Base-by-base conservation (phyloP, 495 filamentous ascomycete genomes). In the Penicillium lagena region DNA sequence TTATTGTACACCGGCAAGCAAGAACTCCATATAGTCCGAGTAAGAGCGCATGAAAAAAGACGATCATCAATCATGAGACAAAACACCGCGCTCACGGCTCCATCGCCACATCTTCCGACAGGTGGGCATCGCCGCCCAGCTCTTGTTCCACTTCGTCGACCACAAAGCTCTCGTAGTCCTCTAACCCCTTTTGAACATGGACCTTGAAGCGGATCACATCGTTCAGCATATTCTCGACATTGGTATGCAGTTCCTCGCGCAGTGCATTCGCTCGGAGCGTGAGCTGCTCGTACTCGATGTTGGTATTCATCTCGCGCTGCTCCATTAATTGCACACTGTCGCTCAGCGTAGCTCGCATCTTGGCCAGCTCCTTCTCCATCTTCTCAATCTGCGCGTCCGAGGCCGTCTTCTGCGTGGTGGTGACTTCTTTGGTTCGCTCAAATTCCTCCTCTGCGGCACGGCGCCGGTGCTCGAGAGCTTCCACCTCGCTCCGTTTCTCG, bases 131-230 rank as follows among this genome's bases (percentile, higher is more conserved):
- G 9, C 71, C 77, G 27, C 75, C 81, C 14, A 87, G 66, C 70
- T 95, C 89, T 62, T 84, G 81, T 69, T 91, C 85, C 32, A 94
- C 82, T 71, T 96, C 91, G 52, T 91, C 86, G 13, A 86, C 85
- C 4, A 93, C 87, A 58, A 96, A 94, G 39, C 78, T 82, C 64
- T 96, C 91, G 61, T 95, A 96, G 56, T 90, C 87, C 63, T 95
- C 90, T 31, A 98, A 69, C 42, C 80, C 82, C 65, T 87, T 87
- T 63, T 97, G 93, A 37, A 98, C 76, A 59, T 96, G 93, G 44
- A 97, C 83, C 70, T 98, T 98, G 82, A 98, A 98, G 52, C 89
- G 89, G 71, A 96, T 95, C 59, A 97, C 83, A 56, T 96, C 90
- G 67, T 96, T 94, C 51, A 98, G 68, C 81, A 96, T 91, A 50